Evolutionary conservation across 2,329 filamentous ascomycete genomes (phyloP), one percentile per base, ranked within the genome.

Genomic region (Ascosphaera apis): DNA sequence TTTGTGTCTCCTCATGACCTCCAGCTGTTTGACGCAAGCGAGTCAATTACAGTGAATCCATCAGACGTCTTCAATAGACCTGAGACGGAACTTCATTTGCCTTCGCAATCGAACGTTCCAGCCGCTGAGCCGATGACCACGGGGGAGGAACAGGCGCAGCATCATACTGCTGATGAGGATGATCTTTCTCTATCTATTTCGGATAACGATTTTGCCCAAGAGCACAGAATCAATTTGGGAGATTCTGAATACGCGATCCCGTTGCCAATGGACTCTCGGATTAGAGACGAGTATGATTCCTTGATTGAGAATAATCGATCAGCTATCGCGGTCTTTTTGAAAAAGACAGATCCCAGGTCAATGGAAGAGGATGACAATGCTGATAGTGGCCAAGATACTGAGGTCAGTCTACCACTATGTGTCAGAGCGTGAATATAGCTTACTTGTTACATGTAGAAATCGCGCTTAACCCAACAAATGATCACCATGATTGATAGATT

Each of bases 221-320:
- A 21, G 32, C n/a, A 32, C 37, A 11, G 51, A 48, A 44, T 57
- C 21, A 43, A 47, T 15, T 50, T 59, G 35, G 54, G 55, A 2
- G 48, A 52, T 8, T 50, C 47, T 9, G 56, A 59, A 40, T 58
- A 54, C 41, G 55, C 53, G 13, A 45, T 59, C 5, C 49, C 53
- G 3, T 50, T 59, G 34, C 54, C 56, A 1, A 58, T 59, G 54
- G 56, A 59, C 40, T 54, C 55, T 15, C 49, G 55, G 25, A 49
- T 58, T 2, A 58, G 58, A 35, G 54, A 57, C 40, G 53, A 56
- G 36, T 59, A 59, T 36, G 53, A 57, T 36, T 44, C 44, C 19
- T 46, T 53, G 1, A 38, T 58, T 17, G 37, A 40, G 4, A 43
- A 46, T 15, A 48, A 52, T 27, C 42, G 47, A 12, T 39, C 48